Conservation (phyloP, 495 filamentous ascomycete species). For the Cudoniella acicularis region DNA sequence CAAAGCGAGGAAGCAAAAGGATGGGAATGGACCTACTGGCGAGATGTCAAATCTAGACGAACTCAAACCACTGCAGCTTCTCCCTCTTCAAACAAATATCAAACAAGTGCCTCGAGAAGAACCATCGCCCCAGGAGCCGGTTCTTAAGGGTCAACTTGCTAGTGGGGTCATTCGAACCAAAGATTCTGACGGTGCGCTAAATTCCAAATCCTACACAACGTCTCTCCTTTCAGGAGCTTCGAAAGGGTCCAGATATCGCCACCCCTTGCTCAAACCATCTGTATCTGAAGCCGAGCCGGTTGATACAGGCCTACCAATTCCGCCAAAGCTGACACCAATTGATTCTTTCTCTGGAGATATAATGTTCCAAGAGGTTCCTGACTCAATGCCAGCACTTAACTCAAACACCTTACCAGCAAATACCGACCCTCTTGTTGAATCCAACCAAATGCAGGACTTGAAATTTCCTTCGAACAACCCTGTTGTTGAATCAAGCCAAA, state of each 20-base stretch:
- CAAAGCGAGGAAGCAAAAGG: not conserved
- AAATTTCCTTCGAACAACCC: not conserved
- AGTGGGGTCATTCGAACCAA: not conserved
- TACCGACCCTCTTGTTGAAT: too few species aligned
- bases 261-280: slow-evolving; percentile 21
- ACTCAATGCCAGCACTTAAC: too few species aligned
- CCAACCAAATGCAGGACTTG: not conserved
- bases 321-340: slow-evolving; percentile 14
- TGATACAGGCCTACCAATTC: slow-evolving; percentile 21
- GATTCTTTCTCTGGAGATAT: not conserved
- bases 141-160: too few species aligned
- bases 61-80: not conserved
- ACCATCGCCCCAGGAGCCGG: not conserved
- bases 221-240: slow-evolving; percentile 18
- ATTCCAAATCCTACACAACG: slow-evolving; percentile 1
- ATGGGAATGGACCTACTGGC: not conserved
- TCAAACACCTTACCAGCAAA: too few species aligned
- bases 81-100: not conserved
- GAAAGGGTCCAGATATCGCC: slow-evolving; percentile 8
- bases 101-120: not conserved
- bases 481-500: not conserved
- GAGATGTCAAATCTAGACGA: not conserved
- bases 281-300: slow-evolving; percentile 2
- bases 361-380: not conserved
- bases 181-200: not conserved